Evolutionary conservation across 2,329 filamentous ascomycete genomes (phyloP).

Genomic region (Colletotrichum agaves): DNA sequence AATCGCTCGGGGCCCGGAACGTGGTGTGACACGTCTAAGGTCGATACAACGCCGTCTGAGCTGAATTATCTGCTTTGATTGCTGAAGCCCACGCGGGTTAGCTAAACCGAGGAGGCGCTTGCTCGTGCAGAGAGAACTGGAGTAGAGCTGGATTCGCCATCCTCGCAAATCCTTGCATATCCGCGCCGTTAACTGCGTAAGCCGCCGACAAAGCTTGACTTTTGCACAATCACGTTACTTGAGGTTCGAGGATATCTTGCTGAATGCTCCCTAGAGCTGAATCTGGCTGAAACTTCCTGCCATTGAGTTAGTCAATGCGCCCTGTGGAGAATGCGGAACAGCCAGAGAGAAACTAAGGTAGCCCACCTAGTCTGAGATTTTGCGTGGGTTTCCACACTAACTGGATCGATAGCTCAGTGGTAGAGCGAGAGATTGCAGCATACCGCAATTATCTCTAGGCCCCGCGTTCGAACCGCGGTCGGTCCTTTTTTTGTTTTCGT

Average conservation of each 20-base stretch:
- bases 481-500: conserved; percentile 21
- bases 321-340: background rate
- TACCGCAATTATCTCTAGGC: conserved; percentile 34
- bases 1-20: background rate
- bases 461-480: conserved; percentile 37
- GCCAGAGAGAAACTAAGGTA: rapidly evolving
- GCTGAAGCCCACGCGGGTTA: background rate
- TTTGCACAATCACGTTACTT: conserved; percentile 3
- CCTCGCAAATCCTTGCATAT: background rate
- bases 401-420: conserved; percentile 38
- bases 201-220: background rate
- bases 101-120: background rate
- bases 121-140: background rate
- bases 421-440: conserved; percentile 38
- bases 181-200: background rate
- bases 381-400: too few species aligned
- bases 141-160: background rate
- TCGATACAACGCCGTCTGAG: conserved; percentile 23
- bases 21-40: conserved; percentile 20
- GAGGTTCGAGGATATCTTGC: background rate
- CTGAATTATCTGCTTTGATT: conserved; percentile 4
- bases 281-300: conserved; percentile 22
- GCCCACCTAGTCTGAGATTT: background rate
- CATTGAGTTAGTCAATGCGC: background rate
- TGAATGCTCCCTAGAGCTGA: conserved; percentile 14